phyloP scores from a whole-genome alignment of 1,284 basidiomycete genomes.

The Stereum hirsutum region DNA sequence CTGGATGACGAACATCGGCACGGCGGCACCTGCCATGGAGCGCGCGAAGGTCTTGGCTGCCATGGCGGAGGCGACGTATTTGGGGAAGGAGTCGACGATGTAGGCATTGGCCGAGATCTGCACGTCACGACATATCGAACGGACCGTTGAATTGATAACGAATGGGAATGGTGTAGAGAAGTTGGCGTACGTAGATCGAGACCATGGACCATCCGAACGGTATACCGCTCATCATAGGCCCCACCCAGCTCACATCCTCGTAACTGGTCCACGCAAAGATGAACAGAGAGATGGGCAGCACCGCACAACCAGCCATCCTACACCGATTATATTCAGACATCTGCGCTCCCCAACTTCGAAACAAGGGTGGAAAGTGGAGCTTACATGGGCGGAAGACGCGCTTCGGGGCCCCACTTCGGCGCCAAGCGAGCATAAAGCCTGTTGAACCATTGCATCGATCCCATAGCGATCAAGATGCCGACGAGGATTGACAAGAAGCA shows the following conservation, averaged over 20 bases:
- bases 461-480: not conserved
- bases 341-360: not conserved
- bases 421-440: not conserved
- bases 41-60: not conserved
- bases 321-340: not conserved
- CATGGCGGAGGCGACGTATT: not conserved
- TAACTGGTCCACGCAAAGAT: not conserved
- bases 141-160: too few species aligned
- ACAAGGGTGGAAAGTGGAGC: not conserved
- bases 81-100: not conserved
- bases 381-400: not conserved
- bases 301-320: not conserved
- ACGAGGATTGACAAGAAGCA: constrained; percentile 1
- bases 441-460: not conserved
- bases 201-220: not conserved
- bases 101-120: not conserved
- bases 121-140: not conserved
- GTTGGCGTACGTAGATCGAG: not conserved
- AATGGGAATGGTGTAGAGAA: not conserved
- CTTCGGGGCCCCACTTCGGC: not conserved
- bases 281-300: not conserved
- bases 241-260: not conserved
- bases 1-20: constrained; percentile 8
- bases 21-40: not conserved
- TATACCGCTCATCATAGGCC: not conserved